phyloP scores from a whole-genome alignment of 768 basidiomycete genomes.

The Boletus edulis region DNA sequence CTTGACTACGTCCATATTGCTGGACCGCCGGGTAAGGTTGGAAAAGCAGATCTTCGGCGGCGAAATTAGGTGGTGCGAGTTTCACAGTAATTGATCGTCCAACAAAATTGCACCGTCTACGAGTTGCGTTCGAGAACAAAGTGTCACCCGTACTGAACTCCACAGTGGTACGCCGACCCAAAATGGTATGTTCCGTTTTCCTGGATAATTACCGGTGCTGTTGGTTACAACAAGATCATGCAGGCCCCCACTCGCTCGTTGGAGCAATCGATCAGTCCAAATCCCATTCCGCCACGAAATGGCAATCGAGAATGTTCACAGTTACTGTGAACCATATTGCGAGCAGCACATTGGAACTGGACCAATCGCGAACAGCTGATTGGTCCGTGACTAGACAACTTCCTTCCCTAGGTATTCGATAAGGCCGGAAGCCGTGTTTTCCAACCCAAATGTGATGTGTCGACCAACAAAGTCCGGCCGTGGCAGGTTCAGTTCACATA shows the following conservation, averaged over 20 bases:
- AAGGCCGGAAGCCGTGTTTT: background rate
- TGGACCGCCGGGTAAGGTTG: background rate
- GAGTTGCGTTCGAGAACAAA: too few relatives aligned
- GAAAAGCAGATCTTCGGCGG: background rate
- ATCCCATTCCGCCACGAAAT: too few relatives aligned
- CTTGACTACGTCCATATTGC: slow-evolving; percentile 87
- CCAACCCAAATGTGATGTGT: background rate
- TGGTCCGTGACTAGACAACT: too few relatives aligned
- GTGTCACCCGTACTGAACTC: too few relatives aligned
- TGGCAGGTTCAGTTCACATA: background rate
- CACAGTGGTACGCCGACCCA: background rate
- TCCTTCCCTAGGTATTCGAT: too few relatives aligned
- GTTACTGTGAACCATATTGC: background rate
- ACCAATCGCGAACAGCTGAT: too few relatives aligned
- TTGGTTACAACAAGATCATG: background rate
- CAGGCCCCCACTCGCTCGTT: background rate
- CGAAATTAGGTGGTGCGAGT: too few relatives aligned
- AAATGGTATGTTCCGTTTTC: background rate
- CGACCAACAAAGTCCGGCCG: background rate
- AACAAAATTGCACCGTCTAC: background rate
- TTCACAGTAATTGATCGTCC: too few relatives aligned
- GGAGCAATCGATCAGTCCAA: background rate
- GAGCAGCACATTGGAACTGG: too few relatives aligned
- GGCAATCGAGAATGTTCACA: background rate
- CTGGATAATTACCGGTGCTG: background rate